Conservation (phyloP, 2,329 filamentous ascomycete genomes). For the Aureobasidium lini region DNA sequence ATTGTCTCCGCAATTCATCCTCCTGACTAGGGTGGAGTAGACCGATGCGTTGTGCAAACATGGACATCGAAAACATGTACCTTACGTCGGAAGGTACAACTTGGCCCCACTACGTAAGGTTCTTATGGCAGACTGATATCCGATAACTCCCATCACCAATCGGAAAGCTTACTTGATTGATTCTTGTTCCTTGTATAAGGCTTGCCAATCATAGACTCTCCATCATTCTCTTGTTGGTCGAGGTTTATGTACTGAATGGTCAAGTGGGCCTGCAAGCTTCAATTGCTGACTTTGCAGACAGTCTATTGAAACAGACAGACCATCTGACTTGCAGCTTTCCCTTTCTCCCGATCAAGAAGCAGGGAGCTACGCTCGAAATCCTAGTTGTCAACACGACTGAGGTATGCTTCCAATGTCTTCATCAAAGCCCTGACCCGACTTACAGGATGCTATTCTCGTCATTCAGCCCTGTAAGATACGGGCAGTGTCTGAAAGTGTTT, state of each 20-base stretch:
- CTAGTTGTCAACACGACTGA: not conserved
- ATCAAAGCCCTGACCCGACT: not conserved
- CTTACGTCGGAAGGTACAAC: not conserved
- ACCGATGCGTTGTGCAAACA: not conserved
- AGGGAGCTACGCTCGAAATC: not conserved
- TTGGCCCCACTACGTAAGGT: not conserved
- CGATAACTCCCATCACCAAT: not conserved
- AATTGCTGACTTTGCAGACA: constrained; percentile 5
- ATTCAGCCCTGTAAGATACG: not conserved
- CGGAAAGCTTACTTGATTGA: not conserved
- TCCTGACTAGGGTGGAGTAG: not conserved
- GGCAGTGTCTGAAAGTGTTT: not conserved
- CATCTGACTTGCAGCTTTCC: constrained; percentile 1
- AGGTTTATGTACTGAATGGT: not conserved
- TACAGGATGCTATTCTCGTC: not conserved
- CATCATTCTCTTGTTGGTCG: not conserved
- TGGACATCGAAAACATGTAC: not conserved
- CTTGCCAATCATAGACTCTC: not conserved
- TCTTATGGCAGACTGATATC: constrained; percentile 1
- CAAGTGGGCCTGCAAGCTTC: not conserved
- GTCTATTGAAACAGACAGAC: constrained; percentile 7
- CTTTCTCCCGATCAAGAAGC: not conserved
- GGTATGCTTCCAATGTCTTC: not conserved
- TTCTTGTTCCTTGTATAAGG: not conserved
- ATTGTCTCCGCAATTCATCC: not conserved